Percentiles rank a stretch among this genome's conserved stretches.
Evolutionary conservation across 129 eudicot genomes (phyloP).

Genomic region (Chrysanthemum seticuspe): DNA sequence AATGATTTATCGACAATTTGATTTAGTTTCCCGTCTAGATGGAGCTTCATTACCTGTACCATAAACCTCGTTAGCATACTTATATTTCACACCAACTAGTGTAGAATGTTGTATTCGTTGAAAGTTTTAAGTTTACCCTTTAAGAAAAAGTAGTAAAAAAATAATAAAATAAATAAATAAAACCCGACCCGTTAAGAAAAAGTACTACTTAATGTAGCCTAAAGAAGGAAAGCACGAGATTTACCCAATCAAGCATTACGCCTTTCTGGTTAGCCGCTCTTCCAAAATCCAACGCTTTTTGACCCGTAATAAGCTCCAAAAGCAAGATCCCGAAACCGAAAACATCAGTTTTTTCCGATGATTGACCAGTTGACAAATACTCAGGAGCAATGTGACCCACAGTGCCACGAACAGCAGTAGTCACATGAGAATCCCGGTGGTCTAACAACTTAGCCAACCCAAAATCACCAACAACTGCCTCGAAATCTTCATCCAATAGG

Average conservation of each 20-base stretch:
- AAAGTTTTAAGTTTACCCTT: no score
- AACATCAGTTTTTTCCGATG: constrained; percentile 95
- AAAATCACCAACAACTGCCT: constrained; percentile 97
- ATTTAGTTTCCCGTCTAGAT: constrained; percentile 73
- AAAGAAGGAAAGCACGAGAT: constrained; percentile 11
- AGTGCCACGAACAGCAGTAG: constrained; percentile 98
- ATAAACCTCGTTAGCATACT: constrained; percentile 8
- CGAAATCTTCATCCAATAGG: constrained; percentile 85
- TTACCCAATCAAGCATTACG: constrained; percentile 91
- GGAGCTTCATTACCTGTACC: constrained; percentile 70
- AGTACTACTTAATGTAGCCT: neutral
- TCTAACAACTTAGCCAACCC: constrained; percentile 93
- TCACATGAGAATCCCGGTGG: constrained; percentile 88
- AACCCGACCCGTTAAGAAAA: no score
- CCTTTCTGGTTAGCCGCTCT: constrained; percentile 73
- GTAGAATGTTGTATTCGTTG: no score
- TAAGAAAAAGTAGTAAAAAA: no score
- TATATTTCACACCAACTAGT: no score
- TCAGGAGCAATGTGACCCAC: constrained; percentile 98
- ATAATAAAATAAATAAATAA: no score
- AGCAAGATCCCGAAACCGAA: constrained; percentile 94
- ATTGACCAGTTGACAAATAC: constrained; percentile 86
- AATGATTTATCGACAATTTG: constrained; percentile 72
- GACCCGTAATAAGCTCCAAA: constrained; percentile 89
- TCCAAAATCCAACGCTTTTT: constrained; percentile 89